Evolutionary conservation across 2,329 filamentous ascomycete genomes (phyloP).

Genomic region (Sporothrix brunneoviolacea): DNA sequence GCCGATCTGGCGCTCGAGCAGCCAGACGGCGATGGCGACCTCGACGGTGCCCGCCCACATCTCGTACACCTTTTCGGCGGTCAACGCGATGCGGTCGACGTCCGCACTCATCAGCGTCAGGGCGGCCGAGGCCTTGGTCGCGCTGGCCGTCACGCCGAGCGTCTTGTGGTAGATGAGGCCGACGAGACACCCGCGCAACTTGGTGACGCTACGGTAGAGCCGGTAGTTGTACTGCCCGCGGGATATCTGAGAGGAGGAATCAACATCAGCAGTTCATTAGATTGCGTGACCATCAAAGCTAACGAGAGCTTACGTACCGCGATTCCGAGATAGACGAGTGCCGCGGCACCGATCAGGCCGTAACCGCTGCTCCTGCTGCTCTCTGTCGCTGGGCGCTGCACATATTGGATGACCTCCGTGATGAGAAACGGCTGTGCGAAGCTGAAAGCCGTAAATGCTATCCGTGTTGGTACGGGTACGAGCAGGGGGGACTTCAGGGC

Average conservation of each 20-base stretch:
- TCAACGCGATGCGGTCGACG: conserved; percentile 27
- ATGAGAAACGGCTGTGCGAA: conserved; percentile 4
- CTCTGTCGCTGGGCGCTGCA: neutral
- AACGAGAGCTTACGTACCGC: too few relatives aligned
- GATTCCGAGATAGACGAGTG: conserved; percentile 5
- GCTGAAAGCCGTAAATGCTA: conserved; percentile 1
- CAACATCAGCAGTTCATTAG: too few relatives aligned
- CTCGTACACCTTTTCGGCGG: conserved; percentile 34
- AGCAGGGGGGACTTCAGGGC: neutral
- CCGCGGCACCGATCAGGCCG: conserved; percentile 5
- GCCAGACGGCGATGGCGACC: conserved; percentile 30
- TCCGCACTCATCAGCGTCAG: conserved; percentile 36
- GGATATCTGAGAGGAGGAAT: too few relatives aligned
- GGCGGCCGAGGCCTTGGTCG: neutral
- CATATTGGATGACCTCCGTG: neutral
- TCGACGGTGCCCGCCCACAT: conserved; percentile 36
- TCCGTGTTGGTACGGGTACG: neutral
- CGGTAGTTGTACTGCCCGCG: conserved; percentile 1
- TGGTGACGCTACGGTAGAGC: conserved; percentile 3
- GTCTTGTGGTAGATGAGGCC: conserved; percentile 17
- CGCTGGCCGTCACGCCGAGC: too few relatives aligned
- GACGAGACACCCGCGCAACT: conserved; percentile 17
- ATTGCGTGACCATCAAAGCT: too few relatives aligned
- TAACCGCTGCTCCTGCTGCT: neutral
- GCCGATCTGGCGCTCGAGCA: conserved; percentile 1